Evolutionary conservation across 129 eudicot species (phyloP).

Genomic region (Escallonia rubra): DNA sequence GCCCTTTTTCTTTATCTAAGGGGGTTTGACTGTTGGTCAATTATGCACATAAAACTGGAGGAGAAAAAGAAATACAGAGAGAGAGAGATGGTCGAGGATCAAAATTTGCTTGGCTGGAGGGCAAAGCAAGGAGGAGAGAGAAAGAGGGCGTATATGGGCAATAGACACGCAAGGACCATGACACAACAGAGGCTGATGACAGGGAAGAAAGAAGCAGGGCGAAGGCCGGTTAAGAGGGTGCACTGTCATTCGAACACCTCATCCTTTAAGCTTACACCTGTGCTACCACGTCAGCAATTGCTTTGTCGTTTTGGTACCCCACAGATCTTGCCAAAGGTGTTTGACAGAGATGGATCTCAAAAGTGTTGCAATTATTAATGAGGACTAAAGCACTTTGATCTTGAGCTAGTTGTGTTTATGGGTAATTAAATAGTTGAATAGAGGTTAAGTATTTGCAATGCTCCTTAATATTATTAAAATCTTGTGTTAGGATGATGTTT

Average conservation of each 20-base stretch:
- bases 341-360: too few relatives aligned
- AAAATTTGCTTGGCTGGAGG: slow-evolving; percentile 13
- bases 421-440: too few relatives aligned
- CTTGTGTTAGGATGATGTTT: too few relatives aligned
- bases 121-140: slow-evolving; percentile 8
- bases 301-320: slow-evolving; percentile 2
- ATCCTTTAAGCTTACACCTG: background rate
- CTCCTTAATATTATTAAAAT: too few relatives aligned
- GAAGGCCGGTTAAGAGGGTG: slow-evolving; percentile 29
- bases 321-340: background rate
- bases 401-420: too few relatives aligned
- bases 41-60: background rate
- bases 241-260: slow-evolving; percentile 11
- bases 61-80: background rate
- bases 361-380: too few relatives aligned
- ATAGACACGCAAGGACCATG: slow-evolving; percentile 24
- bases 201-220: background rate
- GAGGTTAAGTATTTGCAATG: too few relatives aligned
- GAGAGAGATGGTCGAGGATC: slow-evolving; percentile 9
- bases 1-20: background rate
- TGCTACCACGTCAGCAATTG: background rate
- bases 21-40: background rate
- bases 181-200: background rate
- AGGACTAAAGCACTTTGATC: too few relatives aligned
- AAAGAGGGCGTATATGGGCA: background rate